phyloP scores from a whole-genome alignment of 768 basidiomycete genomes.

The Rhodosporidiobolus odoratus region DNA sequence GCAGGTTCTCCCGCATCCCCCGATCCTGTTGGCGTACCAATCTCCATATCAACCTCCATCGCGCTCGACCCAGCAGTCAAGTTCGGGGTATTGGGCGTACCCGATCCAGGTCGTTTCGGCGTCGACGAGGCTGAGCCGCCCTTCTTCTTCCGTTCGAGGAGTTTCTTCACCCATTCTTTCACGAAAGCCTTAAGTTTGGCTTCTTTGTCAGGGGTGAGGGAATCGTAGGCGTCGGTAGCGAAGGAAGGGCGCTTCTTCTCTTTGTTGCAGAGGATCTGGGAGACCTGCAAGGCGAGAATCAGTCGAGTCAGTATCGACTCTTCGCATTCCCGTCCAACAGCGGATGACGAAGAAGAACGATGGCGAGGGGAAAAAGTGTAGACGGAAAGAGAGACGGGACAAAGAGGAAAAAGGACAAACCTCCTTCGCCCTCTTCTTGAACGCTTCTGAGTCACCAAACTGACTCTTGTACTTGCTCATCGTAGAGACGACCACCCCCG shows the following conservation, averaged over 20 bases:
- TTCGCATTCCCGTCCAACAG: too few species aligned
- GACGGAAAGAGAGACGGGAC: too few species aligned
- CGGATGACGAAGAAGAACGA: constrained; percentile 3
- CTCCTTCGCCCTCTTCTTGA: constrained; percentile 95
- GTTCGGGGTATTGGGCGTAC: background rate
- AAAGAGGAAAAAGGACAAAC: constrained; percentile 50
- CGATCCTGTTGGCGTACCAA: too few species aligned
- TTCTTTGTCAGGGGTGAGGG: constrained; percentile 77
- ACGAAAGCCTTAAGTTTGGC: constrained; percentile 86
- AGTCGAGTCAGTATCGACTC: too few species aligned
- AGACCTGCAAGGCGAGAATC: constrained; percentile 58
- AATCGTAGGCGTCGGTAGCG: constrained; percentile 64
- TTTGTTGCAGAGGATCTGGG: constrained; percentile 79
- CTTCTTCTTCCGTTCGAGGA: constrained; percentile 47
- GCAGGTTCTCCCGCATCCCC: too few species aligned
- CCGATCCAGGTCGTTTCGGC: background rate
- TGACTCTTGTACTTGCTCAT: constrained; percentile 82
- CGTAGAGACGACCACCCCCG: constrained; percentile 79
- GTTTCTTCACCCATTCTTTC: constrained; percentile 81
- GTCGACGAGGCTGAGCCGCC: background rate
- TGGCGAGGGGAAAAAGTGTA: background rate
- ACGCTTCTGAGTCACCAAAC: constrained; percentile 66
- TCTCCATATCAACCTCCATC: too few species aligned
- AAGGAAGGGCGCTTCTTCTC: constrained; percentile 87
- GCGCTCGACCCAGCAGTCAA: too few species aligned